Base-by-base conservation (phyloP, 305 asterid species). In the Fraxinus dipetala region DNA sequence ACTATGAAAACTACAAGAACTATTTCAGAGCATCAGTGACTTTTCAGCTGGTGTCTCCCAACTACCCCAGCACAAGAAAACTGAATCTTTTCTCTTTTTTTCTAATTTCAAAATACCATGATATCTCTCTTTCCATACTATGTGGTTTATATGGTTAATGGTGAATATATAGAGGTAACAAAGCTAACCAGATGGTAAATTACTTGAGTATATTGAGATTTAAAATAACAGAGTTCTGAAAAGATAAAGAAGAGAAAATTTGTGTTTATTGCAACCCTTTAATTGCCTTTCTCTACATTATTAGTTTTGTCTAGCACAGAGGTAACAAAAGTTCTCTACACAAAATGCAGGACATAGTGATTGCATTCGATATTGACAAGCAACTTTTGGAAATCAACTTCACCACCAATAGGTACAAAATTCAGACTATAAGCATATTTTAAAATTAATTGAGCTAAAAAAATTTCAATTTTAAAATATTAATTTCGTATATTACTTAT, bases 1-100 rank as follows among this genome's bases (percentile, higher is more conserved):
- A 67, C 40, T 61, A 67, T 78, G 72, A 73, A 22, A 74, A 22
- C 51, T 70, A 77, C 80, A 48, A 78, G 56, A 16, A 82, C 69
- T 32, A 40, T 82, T 26, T n/a, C 51, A 81, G 45, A 73, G 59
- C 26, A 73, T 59, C 40, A 43, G 32, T 73, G 56, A 54, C 78
- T 72, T 54, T 45, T 43, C 51, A 54, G 35, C 18, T 13, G 18
- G 56, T 13, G 56, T 45, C 18, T 45, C 56, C 18, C 56, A 45
- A 45, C 6, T 13, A 45, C 18, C 5, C 56, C 56, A 45, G n/a
- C n/a, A 45, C n/a, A 45, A 45, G 56, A 45, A 45, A 45, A 45
- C 56, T 45, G 56, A 45, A 45, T 45, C 56, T 45, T 13, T 14
- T 45, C 51, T 45, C 18, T 45, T 4, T 45, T 45, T 45, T 3